A percentile compares a stretch with the other conserved stretches of the same genome.
phyloP scores from a whole-genome alignment of 2,329 filamentous ascomycete genomes.

The Knoxdaviesia proteae region DNA sequence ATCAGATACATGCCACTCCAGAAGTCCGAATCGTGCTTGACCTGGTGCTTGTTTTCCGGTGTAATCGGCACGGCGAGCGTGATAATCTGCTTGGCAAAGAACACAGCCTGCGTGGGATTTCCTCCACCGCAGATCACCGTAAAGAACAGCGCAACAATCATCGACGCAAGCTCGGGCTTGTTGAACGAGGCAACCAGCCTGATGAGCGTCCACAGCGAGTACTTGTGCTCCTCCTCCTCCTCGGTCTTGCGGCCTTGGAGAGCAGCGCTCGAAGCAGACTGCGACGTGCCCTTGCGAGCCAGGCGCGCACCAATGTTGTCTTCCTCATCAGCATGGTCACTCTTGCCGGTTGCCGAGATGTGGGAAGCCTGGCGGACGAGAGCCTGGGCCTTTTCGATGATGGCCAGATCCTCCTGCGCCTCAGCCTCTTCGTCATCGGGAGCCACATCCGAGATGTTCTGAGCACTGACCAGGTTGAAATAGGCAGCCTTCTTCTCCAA shows the following conservation, averaged over 20 bases:
- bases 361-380: slow-evolving; percentile 21
- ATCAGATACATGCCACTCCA: slow-evolving; percentile 82
- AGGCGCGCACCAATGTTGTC: slow-evolving; percentile 40
- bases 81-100: slow-evolving; percentile 77
- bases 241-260: slow-evolving; percentile 31
- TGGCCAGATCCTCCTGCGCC: slow-evolving; percentile 19
- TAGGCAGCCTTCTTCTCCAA: slow-evolving; percentile 55
- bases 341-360: slow-evolving; percentile 13
- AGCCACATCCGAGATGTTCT: slow-evolving; percentile 45
- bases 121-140: slow-evolving; percentile 61
- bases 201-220: slow-evolving; percentile 55
- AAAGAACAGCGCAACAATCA: slow-evolving; percentile 54
- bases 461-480: slow-evolving; percentile 67
- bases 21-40: slow-evolving; percentile 57
- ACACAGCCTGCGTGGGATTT: slow-evolving; percentile 52
- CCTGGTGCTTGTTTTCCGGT: slow-evolving; percentile 24
- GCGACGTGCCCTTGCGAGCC: slow-evolving; percentile 29
- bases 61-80: slow-evolving; percentile 37
- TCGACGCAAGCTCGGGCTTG: slow-evolving; percentile 44
- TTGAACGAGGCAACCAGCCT: slow-evolving; percentile 70
- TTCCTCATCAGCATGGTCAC: slow-evolving; percentile 33
- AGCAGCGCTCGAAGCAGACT: slow-evolving; percentile 49
- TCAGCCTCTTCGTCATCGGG: slow-evolving; percentile 31
- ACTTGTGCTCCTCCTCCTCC: slow-evolving; percentile 30
- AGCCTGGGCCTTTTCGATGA: neutral